Base-by-base conservation (phyloP, 2,329 filamentous ascomycete genomes). In the Ceratocystis diversiconidia region DNA sequence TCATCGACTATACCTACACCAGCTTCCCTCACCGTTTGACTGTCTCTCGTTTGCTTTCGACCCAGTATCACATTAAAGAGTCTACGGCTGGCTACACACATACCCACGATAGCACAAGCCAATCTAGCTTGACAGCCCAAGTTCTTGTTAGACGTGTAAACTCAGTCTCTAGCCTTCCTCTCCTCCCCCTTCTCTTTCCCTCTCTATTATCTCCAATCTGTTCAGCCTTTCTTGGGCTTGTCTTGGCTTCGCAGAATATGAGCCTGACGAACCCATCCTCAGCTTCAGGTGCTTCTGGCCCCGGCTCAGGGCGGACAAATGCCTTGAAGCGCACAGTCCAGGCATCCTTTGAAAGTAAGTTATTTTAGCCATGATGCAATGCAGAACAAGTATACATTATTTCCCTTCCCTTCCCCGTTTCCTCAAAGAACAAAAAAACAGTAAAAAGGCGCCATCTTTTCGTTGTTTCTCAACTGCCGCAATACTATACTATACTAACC, bases 251-350 rank as follows among this genome's bases (percentile, higher is more conserved):
- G 41, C 32, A 32, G 41, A 28, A 25, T 59, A 83, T 82, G 80
- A 81, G 77, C 75, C 74, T 79, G 74, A 82, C 79, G 64, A 82
- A 82, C 73, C 80, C 80, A 67, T 74, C 80, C 67, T 74, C 80
- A 69, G 79, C 80, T 67, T 74, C 80, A 69, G 79, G 73, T 69
- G 75, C 78, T 44, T 79, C 79, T 70, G 79, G 77, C 62, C 77
- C 80, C 64, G 76, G 76, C 50, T 81, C 80, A 66, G 76, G 71
- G 57, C 77, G 77, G 67, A 73, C 75, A 61, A 79, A 79, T 70
- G 76, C 75, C 32, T 73, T 84, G 65, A 85, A 85, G 75, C 78
- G 82, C 71, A 83, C 78, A 32, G 55, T 32, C 28, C 55, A 59
- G 19, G 55, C 28, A 30, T 17, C 70, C 80, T 83, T 65, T n/a